phyloP scores from a whole-genome alignment of 352 stramenopile species.

The Phytophthora parvispora region DNA sequence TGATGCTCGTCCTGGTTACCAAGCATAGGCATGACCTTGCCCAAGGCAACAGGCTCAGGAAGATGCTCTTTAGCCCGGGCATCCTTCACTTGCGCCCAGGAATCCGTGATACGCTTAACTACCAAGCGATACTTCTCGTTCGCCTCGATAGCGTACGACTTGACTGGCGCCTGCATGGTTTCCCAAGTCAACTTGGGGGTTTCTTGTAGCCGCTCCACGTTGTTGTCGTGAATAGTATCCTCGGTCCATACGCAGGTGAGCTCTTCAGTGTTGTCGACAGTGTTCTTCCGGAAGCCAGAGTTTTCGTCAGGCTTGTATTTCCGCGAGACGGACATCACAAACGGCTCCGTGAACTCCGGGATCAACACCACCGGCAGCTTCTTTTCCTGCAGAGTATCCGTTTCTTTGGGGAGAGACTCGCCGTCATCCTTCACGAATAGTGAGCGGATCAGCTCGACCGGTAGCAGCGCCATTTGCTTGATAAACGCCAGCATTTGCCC shows the following conservation, averaged over 20 bases:
- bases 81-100: slow-evolving; percentile 25
- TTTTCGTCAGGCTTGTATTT: slow-evolving; percentile 39
- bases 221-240: slow-evolving; percentile 37
- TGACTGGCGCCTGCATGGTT: slow-evolving; percentile 66
- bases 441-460: slow-evolving; percentile 17
- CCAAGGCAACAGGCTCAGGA: slow-evolving; percentile 12
- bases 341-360: slow-evolving; percentile 54
- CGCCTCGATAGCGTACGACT: slow-evolving; percentile 68
- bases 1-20: slow-evolving; percentile 7
- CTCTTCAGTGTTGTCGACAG: slow-evolving; percentile 36
- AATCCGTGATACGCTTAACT: slow-evolving; percentile 28
- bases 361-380: slow-evolving; percentile 28
- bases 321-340: slow-evolving; percentile 44
- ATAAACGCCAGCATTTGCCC: slow-evolving; percentile 19
- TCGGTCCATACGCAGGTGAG: slow-evolving; percentile 75
- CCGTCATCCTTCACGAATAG: slow-evolving; percentile 14
- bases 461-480: slow-evolving; percentile 24
- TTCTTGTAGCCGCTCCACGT: slow-evolving; percentile 37
- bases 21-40: slow-evolving; percentile 17
- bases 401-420: slow-evolving; percentile 5
- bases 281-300: slow-evolving; percentile 49
- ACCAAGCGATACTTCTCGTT: slow-evolving; percentile 65
- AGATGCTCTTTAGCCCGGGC: not conserved
- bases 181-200: slow-evolving; percentile 75
- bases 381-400: slow-evolving; percentile 19